Percentiles rank a stretch among this genome's conserved stretches.
These are phyloP conservation scores for Geosiphon pyriformis DNA, from an alignment of 192 early-diverging fungal species.

Conservation along the genomic window DNA sequence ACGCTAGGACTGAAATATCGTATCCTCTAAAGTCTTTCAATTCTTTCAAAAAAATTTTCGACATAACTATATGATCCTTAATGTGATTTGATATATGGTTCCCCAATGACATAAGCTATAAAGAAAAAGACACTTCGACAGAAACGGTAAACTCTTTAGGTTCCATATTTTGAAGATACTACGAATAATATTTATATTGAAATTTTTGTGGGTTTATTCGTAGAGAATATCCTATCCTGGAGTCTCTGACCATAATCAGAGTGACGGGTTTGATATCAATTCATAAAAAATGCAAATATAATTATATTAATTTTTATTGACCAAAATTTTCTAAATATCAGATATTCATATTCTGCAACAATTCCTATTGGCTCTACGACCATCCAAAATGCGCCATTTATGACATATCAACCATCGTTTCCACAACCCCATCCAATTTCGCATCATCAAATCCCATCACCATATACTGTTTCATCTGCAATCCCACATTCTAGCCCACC, in stretches of 20 bases:
- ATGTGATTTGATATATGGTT: neutral
- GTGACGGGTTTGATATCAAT: conserved; percentile 13
- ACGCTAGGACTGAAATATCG: no score
- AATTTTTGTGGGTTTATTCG: neutral
- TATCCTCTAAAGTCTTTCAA: no score
- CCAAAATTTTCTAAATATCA: neutral
- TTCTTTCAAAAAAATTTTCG: no score
- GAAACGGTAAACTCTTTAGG: neutral
- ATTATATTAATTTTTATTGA: neutral
- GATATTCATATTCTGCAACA: neutral
- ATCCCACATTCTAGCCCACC: no score
- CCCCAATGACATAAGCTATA: neutral
- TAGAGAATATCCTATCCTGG: neutral
- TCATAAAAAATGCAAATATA: neutral
- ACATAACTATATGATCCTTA: neutral
- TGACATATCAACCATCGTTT: neutral
- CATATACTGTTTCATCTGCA: no score
- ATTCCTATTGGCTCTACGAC: neutral
- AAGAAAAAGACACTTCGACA: neutral
- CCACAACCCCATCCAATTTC: neutral
- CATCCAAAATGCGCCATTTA: neutral
- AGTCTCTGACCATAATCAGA: conserved; percentile 11
- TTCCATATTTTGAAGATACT: neutral
- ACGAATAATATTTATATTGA: neutral
- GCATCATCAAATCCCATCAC: no score